Evolutionary conservation across 2,329 filamentous ascomycete genomes (phyloP), one percentile per base, ranked within the genome.

Genomic region (Fonsecaea monophora): DNA sequence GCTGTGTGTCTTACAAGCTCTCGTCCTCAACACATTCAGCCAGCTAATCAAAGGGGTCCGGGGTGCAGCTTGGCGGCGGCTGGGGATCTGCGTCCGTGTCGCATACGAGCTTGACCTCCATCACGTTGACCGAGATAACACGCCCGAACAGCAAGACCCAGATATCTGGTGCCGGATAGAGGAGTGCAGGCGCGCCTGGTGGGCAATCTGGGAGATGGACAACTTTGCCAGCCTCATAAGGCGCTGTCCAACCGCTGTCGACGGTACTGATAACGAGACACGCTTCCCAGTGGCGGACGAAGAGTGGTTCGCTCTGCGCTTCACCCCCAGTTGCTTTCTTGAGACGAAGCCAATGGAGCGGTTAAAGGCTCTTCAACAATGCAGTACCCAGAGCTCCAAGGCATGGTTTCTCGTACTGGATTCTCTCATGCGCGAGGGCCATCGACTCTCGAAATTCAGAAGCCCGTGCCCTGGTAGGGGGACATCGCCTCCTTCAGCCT

Each of bases 191-290:
- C 74, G 79, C 4, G 74, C 75, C 1, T 81, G 77, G 77, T 81
- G 78, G 79, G 75, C 77, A 0, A 75, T 80, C 30, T 81, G 78
- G 78, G 78, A 81, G 62, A 79, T 81, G 74, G 79, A 81, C 62
- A 74, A 79, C 15, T 81, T 79, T 64, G 77, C 78, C 1, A 77
- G 73, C 58, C 77, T 77, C 5, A 77, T 81, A 35, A 73, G 77
- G 13, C 74, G 77, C 4, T 71, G 73, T 8, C 79, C 79, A 2
- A 75, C 75, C 1, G 77, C 75, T 0, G 73, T 80, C 2, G 72
- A 78, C 65, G 76, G 75, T 72, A 68, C 71, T 1, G 73, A 77
- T 60, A 79, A 76, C 58, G 71, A 77, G 37, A 77, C 75, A 10
- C 68, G 75, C 53, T 74, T 80, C 5, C 78, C 78, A 1, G 74